Evolutionary conservation across 257 asterid species (phyloP).

Genomic region (Haberlea rhodopensis): DNA sequence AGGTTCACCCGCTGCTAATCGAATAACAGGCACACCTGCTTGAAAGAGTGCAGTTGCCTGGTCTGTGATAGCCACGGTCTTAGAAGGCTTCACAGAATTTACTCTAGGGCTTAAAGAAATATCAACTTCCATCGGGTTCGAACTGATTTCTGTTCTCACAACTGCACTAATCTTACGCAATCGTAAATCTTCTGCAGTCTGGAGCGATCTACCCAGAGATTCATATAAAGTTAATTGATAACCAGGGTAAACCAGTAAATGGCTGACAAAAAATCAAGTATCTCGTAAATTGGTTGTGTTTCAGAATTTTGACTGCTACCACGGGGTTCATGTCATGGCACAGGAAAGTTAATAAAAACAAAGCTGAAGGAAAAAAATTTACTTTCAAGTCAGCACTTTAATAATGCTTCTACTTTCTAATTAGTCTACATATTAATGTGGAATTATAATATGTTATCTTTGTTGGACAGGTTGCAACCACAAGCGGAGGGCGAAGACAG

Average conservation of each 20-base stretch:
- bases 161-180: slow-evolving; percentile 35
- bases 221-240: slow-evolving; percentile 13
- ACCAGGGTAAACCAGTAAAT: not conserved
- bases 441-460: not conserved
- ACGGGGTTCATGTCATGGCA: not conserved
- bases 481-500: too few relatives aligned
- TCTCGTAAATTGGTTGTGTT: not conserved
- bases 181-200: slow-evolving; percentile 28
- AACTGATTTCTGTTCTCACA: slow-evolving; percentile 39
- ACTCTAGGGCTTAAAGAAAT: slow-evolving; percentile 78
- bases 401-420: not conserved
- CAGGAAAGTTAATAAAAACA: not conserved
- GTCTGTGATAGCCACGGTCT: slow-evolving; percentile 87
- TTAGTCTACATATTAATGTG: not conserved
- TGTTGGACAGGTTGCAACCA: too few relatives aligned
- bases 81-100: slow-evolving; percentile 88
- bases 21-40: slow-evolving; percentile 93
- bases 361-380: not conserved
- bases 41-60: slow-evolving; percentile 89
- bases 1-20: slow-evolving; percentile 95
- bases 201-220: slow-evolving; percentile 37
- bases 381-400: not conserved
- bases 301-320: not conserved
- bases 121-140: slow-evolving; percentile 58
- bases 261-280: not conserved